Evolutionary conservation across 2,329 filamentous ascomycete genomes (phyloP).

Genomic region (Calonectria henricotiae): DNA sequence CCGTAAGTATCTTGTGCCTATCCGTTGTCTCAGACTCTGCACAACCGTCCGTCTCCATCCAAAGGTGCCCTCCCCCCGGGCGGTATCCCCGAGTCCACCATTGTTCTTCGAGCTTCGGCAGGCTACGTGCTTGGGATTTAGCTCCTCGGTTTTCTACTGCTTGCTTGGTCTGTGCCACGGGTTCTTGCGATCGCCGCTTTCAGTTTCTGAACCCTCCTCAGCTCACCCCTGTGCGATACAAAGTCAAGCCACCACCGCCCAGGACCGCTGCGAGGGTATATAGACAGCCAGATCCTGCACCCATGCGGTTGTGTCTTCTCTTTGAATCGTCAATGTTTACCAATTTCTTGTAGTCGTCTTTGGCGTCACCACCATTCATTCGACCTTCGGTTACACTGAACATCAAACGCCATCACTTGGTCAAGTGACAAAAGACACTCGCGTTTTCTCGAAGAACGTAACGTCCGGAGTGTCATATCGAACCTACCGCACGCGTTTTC

Average conservation of each 20-base stretch:
- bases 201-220: conserved; percentile 45
- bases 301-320: conserved; percentile 53
- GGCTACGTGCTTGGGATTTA: conserved; percentile 47
- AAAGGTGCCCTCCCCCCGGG: conserved; percentile 51
- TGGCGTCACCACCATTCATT: conserved; percentile 43
- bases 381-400: conserved; percentile 47
- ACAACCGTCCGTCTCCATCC: conserved; percentile 56
- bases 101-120: conserved; percentile 50
- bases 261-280: conserved; percentile 57
- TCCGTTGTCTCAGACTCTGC: conserved; percentile 65
- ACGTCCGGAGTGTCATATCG: conserved; percentile 27
- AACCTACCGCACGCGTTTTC: conserved; percentile 20
- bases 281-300: conserved; percentile 60
- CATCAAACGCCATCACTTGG: conserved; percentile 44
- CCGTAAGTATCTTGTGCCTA: conserved; percentile 59
- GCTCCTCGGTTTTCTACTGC: conserved; percentile 38
- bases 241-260: conserved; percentile 51
- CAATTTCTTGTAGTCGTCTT: conserved; percentile 43
- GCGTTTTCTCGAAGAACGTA: conserved; percentile 36
- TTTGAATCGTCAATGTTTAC: conserved; percentile 45
- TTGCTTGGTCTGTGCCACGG: conserved; percentile 49
- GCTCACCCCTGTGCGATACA: conserved; percentile 52
- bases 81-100: conserved; percentile 52
- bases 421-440: conserved; percentile 38
- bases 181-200: conserved; percentile 48